Percentiles rank a stretch among this genome's conserved stretches.
Conservation (phyloP, 176 grass and related monocot genomes). For the Elymus sibiricus region DNA sequence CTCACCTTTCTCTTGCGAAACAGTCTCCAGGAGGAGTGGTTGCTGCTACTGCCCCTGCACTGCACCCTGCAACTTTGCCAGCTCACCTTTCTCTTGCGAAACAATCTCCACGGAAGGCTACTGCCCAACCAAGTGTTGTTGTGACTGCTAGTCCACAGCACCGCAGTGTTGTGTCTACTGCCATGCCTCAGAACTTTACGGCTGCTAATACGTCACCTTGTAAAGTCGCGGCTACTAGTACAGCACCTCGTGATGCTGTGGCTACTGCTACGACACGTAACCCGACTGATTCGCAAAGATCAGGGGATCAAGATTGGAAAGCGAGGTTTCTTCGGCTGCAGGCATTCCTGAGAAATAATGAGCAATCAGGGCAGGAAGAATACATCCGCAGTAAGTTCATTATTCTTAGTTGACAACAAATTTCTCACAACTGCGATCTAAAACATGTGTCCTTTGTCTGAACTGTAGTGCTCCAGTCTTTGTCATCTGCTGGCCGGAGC, state of each 20-base stretch:
- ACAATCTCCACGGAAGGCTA: conserved; percentile 29
- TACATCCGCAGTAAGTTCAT: conserved; percentile 71
- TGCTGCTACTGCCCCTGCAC: neutral
- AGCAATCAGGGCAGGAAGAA: conserved; percentile 84
- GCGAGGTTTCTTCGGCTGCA: conserved; percentile 75
- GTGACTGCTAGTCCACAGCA: conserved; percentile 20
- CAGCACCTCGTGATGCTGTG: conserved; percentile 6
- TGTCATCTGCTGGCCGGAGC: conserved; percentile 68
- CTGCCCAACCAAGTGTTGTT: conserved; percentile 14
- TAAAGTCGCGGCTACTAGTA: conserved; percentile 19
- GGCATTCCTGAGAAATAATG: conserved; percentile 63
- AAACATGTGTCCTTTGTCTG: neutral
- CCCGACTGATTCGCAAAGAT: neutral
- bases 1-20: conserved; percentile 10
- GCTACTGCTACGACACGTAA: conserved; percentile 2
- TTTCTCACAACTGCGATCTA: neutral
- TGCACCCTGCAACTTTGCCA: neutral
- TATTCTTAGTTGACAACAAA: conserved; percentile 6
- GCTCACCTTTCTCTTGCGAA: conserved; percentile 7
- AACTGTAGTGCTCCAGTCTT: conserved; percentile 67
- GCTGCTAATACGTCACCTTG: neutral
- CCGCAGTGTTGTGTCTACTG: conserved; percentile 7
- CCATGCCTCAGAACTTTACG: neutral
- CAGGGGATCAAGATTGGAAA: conserved; percentile 58
- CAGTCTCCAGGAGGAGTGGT: conserved; percentile 33